A percentile compares a stretch with the other conserved stretches of the same genome.
These are phyloP conservation scores for Tricholoma terreum DNA, from an alignment of 768 basidiomycete genomes.

Conservation along the genomic window DNA sequence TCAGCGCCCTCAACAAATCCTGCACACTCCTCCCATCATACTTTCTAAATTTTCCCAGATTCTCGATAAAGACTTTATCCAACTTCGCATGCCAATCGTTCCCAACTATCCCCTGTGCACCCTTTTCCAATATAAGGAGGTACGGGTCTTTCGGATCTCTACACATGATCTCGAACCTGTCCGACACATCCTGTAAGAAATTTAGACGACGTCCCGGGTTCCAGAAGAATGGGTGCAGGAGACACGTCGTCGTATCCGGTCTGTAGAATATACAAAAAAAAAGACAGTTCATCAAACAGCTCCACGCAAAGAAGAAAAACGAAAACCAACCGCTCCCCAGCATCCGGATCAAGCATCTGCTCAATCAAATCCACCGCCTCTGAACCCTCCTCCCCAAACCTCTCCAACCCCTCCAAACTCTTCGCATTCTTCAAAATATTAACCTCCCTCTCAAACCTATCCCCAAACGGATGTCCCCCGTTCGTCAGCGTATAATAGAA, in stretches of 20 bases:
- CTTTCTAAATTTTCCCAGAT: constrained; percentile 95
- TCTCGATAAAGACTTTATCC: constrained; percentile 90
- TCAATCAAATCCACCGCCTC: constrained; percentile 83
- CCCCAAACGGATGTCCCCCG: constrained; percentile 93
- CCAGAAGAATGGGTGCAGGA: constrained; percentile 98
- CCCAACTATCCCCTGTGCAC: constrained; percentile 71
- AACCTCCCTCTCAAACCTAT: constrained; percentile 87
- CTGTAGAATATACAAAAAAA: constrained; percentile 34
- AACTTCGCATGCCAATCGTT: constrained; percentile 86
- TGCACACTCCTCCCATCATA: constrained; percentile 91
- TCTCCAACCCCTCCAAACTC: constrained; percentile 64
- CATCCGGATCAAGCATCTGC: constrained; percentile 75
- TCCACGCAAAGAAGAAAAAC: not conserved
- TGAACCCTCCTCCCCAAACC: constrained; percentile 90
- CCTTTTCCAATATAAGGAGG: constrained; percentile 71
- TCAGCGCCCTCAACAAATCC: constrained; percentile 86
- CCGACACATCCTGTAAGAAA: constrained; percentile 97
- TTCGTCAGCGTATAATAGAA: constrained; percentile 91
- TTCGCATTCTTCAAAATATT: constrained; percentile 88
- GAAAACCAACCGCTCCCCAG: constrained; percentile 62
- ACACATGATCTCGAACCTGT: constrained; percentile 97
- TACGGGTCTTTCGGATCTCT: constrained; percentile 82
- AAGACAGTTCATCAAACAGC: not conserved
- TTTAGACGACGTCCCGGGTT: constrained; percentile 77
- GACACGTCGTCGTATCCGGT: constrained; percentile 83